phyloP scores from a whole-genome alignment of 192 early-diverging fungal genomes.

The Coemansia reversa region DNA sequence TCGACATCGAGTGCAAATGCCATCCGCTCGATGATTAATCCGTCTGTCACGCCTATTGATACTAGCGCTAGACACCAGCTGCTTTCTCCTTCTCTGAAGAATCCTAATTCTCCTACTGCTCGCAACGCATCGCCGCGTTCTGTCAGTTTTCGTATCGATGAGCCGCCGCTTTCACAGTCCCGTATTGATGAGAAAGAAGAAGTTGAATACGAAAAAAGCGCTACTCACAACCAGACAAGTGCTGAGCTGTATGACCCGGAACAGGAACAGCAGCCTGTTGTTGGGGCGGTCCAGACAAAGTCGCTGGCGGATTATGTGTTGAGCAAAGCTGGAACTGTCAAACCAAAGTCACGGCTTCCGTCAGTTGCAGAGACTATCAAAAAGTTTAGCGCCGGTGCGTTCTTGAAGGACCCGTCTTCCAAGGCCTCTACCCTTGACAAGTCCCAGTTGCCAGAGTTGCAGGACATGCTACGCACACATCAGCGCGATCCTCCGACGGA shows the following conservation, averaged over 20 bases:
- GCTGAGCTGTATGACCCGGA: no score
- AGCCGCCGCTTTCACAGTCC: slow-evolving; percentile 10
- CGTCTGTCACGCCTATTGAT: slow-evolving; percentile 16
- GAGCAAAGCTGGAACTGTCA: slow-evolving; percentile 27
- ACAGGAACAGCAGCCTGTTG: background rate
- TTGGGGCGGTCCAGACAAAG: slow-evolving; percentile 1
- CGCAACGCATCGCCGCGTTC: slow-evolving; percentile 42
- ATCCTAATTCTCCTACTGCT: slow-evolving; percentile 23
- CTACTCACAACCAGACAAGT: no score
- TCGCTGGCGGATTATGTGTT: slow-evolving; percentile 53
- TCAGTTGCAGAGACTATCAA: slow-evolving; percentile 52
- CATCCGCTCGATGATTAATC: slow-evolving; percentile 22
- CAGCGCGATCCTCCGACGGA: slow-evolving; percentile 46
- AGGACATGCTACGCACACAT: slow-evolving; percentile 47
- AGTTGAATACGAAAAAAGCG: background rate
- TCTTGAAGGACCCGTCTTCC: background rate
- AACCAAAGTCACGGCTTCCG: slow-evolving; percentile 17
- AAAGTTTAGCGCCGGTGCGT: slow-evolving; percentile 32
- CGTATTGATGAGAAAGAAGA: slow-evolving; percentile 9
- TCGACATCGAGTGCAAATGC: slow-evolving; percentile 4
- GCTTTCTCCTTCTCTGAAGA: slow-evolving; percentile 43
- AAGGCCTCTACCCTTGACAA: slow-evolving; percentile 9
- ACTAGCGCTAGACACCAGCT: slow-evolving; percentile 7
- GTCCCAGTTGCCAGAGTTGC: slow-evolving; percentile 37
- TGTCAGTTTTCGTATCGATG: slow-evolving; percentile 50